A percentile compares a stretch with the other conserved stretches of the same genome.
Evolutionary conservation across 2,329 filamentous ascomycete species (phyloP).

Genomic region (Pezicula rhizophila): DNA sequence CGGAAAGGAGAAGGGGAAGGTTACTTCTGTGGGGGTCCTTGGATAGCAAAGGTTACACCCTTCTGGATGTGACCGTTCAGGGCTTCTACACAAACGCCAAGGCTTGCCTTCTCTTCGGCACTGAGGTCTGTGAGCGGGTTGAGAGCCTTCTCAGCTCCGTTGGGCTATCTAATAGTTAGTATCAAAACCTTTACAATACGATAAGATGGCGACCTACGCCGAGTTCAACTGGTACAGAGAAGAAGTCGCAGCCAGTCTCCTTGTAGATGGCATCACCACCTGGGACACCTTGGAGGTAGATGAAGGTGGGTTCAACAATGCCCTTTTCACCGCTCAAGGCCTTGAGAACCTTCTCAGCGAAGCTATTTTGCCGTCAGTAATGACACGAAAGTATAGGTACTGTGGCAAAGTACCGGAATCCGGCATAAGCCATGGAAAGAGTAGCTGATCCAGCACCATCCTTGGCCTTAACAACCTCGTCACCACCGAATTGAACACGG

Average conservation of each 20-base stretch:
- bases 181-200: conserved; percentile 14
- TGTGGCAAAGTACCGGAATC: conserved; percentile 63
- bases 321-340: conserved; percentile 91
- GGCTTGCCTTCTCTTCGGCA: conserved; percentile 82
- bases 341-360: conserved; percentile 90
- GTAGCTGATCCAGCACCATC: conserved; percentile 86
- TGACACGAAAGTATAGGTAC: not conserved
- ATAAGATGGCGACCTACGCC: conserved; percentile 59
- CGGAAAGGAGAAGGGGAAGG: conserved; percentile 31
- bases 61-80: conserved; percentile 92
- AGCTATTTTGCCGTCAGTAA: conserved; percentile 44
- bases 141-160: conserved; percentile 77
- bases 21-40: conserved; percentile 78
- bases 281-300: conserved; percentile 86
- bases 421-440: conserved; percentile 91
- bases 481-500: conserved; percentile 96
- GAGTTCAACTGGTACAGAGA: conserved; percentile 92
- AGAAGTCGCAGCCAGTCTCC: conserved; percentile 82
- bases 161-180: conserved; percentile 48
- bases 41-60: conserved; percentile 84
- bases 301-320: conserved; percentile 88
- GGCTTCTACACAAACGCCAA: conserved; percentile 68
- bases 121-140: conserved; percentile 74
- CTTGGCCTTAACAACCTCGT: conserved; percentile 95
- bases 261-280: conserved; percentile 83